A percentile compares a stretch with the other conserved stretches of the same genome.
Conservation (phyloP, 176 grass and related monocot species). For the Saccharum officinarum region DNA sequence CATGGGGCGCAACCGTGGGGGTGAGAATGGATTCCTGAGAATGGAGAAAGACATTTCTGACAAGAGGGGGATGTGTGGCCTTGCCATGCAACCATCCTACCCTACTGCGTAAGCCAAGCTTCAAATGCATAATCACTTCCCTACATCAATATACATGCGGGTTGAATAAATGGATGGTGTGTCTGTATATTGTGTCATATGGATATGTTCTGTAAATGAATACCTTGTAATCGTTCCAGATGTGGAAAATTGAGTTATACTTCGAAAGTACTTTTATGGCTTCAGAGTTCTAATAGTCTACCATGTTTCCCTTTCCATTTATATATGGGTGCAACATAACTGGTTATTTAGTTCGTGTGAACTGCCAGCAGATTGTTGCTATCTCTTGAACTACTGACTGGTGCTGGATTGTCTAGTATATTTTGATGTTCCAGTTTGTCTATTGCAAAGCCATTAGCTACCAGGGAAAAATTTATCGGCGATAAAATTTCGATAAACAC, state of each 20-base stretch:
- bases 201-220: background rate
- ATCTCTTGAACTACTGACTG: background rate
- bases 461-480: too few relatives aligned
- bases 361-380: background rate
- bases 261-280: background rate
- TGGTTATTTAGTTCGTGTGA: too few relatives aligned
- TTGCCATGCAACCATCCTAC: constrained; percentile 21
- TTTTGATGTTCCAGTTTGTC: background rate
- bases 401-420: too few relatives aligned
- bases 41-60: too few relatives aligned
- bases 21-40: too few relatives aligned
- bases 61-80: background rate
- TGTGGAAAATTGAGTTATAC: background rate
- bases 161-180: too few relatives aligned
- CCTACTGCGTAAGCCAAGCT: background rate
- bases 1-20: too few relatives aligned
- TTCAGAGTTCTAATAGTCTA: background rate
- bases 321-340: background rate
- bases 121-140: background rate
- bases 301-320: background rate
- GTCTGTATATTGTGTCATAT: background rate
- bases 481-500: too few relatives aligned
- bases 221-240: background rate
- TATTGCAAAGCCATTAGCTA: background rate
- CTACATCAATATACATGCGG: background rate